Evolutionary conservation across 73 alveolate genomes (phyloP).

Genomic region (Paramecium sexaurelia): DNA sequence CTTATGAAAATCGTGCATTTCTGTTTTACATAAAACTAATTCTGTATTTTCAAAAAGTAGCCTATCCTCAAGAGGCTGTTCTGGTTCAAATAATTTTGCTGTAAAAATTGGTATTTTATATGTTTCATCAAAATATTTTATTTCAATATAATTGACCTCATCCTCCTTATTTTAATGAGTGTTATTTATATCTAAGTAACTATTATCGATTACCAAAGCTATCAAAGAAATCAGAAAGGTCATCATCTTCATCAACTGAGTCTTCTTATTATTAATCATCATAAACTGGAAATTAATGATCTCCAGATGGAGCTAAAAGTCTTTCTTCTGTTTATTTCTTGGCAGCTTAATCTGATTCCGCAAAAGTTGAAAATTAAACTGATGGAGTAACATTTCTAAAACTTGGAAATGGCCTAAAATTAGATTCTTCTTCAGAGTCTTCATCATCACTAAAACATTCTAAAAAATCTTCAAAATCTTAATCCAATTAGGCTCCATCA

Average conservation of each 20-base stretch:
- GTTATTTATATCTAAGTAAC: background rate
- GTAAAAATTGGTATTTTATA: conserved; percentile 50
- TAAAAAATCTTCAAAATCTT: conserved; percentile 57
- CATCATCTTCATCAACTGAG: conserved; percentile 59
- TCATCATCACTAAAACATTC: conserved; percentile 55
- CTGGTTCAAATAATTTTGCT: conserved; percentile 51
- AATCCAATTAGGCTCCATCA: conserved; percentile 46
- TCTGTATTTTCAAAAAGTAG: conserved; percentile 30
- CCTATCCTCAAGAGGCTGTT: conserved; percentile 28
- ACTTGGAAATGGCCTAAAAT: conserved; percentile 36
- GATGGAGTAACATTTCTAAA: conserved; percentile 57
- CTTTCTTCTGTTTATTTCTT: conserved; percentile 19
- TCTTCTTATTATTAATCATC: conserved; percentile 46
- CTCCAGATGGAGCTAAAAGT: conserved; percentile 10
- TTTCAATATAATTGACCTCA: conserved; percentile 44
- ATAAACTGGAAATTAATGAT: conserved; percentile 28
- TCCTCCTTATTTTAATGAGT: background rate
- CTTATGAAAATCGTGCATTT: conserved; percentile 30
- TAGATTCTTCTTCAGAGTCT: conserved; percentile 22
- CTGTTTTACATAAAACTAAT: background rate
- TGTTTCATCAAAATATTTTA: conserved; percentile 43
- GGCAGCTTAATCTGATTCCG: conserved; percentile 10
- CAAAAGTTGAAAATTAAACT: conserved; percentile 26
- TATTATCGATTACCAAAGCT: background rate
- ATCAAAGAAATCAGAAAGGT: conserved; percentile 54